Base-by-base conservation (phyloP, 257 asterid genomes). In the Orobanche coerulescens region DNA sequence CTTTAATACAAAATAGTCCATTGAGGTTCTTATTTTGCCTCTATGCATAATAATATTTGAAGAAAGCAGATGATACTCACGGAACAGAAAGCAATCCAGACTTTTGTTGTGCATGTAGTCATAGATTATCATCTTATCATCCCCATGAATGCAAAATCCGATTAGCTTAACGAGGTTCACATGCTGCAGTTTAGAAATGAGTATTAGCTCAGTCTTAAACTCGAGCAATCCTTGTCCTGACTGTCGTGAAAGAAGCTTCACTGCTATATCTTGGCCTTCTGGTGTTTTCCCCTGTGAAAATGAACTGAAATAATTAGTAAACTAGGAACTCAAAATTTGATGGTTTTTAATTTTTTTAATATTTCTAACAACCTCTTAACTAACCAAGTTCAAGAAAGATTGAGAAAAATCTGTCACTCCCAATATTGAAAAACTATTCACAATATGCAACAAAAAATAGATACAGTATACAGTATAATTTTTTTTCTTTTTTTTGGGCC, bases 61-160 rank as follows among this genome's bases (percentile, higher is more conserved):
- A 36, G n/a, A 37, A 54, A 62, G 51, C 9, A 62, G 34, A 59
- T 12, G 61, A 4, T 1, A 55, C 76, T 68, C 6, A 80, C 84
- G 59, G 30, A 80, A 82, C 57, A 84, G 83, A 59, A 73, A 78
- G 66, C 74, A 75, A 54, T 87, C 94, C 2, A 86, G 79, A 67
- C 95, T 83, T 46, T 75, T 84, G 75, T 84, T 84, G 5, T 62
- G 79, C 92, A 86, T 77, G 57, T 73, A 86, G 23, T 86, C 87
- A 25, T 81, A 86, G n/a, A 83, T 66, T 19, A 81, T 65, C 82
- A 83, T 79, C 43, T 75, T 83, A 43, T 86, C 87, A 11, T 80
- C 82, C 62, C 71, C 81, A 40, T 66, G 83, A 54, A 78, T 47
- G 75, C 90, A 74, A 16, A 76, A 81, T 6, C 93, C 93, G 0